phyloP scores from a whole-genome alignment of 2,329 filamentous ascomycete genomes.

The Beauveria asiatica region DNA sequence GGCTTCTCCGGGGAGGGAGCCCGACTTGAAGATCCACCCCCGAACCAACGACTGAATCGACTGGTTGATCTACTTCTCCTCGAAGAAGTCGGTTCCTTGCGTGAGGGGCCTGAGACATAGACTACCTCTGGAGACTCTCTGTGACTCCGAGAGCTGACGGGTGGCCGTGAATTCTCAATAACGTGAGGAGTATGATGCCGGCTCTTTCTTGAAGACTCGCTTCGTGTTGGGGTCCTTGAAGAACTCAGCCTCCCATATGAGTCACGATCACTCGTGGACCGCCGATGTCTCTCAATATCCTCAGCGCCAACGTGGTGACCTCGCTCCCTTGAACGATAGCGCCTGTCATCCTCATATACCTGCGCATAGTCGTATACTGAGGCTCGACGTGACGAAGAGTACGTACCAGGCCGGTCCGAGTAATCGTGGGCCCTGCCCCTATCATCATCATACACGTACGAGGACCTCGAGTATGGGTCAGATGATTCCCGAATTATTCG shows the following conservation, averaged over 20 bases:
- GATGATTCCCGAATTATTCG: slow-evolving; percentile 6
- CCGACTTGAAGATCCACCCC: slow-evolving; percentile 18
- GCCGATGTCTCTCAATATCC: slow-evolving; percentile 18
- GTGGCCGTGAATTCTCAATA: slow-evolving; percentile 27
- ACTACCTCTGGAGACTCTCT: slow-evolving; percentile 1
- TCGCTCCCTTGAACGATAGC: background rate
- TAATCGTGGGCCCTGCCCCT: slow-evolving; percentile 1
- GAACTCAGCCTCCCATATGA: slow-evolving; percentile 21
- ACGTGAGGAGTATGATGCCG: slow-evolving; percentile 20
- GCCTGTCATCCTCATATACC: slow-evolving; percentile 2
- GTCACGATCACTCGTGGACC: slow-evolving; percentile 20
- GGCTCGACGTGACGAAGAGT: slow-evolving; percentile 5
- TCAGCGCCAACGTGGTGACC: slow-evolving; percentile 12
- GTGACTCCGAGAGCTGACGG: slow-evolving; percentile 21
- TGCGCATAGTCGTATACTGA: slow-evolving; percentile 4
- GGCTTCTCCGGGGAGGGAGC: slow-evolving; percentile 20
- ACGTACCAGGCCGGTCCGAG: background rate
- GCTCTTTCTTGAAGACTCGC: slow-evolving; percentile 22
- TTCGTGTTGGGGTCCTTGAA: slow-evolving; percentile 21
- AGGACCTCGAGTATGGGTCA: background rate
- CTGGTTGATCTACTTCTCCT: slow-evolving; percentile 16
- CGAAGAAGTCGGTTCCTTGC: slow-evolving; percentile 10
- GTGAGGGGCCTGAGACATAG: background rate
- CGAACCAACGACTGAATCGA: slow-evolving; percentile 21
- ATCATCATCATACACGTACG: slow-evolving; percentile 5